Evolutionary conservation across 2,329 filamentous ascomycete genomes (phyloP).

Genomic region (Emergomyces orientalis): DNA sequence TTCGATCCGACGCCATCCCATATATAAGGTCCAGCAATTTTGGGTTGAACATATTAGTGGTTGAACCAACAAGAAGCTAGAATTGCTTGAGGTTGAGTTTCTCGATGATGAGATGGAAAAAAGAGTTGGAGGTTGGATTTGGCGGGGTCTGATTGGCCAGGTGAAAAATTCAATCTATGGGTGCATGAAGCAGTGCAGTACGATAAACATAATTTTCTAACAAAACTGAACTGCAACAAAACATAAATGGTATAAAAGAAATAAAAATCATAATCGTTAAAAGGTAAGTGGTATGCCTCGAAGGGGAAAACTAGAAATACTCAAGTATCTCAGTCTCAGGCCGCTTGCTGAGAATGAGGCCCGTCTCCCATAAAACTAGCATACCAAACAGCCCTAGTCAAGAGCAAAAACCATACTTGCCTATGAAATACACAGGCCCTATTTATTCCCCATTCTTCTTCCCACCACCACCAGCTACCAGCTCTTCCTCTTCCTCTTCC

Average conservation of each 20-base stretch:
- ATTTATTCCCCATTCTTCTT: background rate
- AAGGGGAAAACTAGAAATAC: background rate
- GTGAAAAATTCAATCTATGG: too few relatives aligned
- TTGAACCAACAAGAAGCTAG: background rate
- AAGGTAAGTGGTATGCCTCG: too few relatives aligned
- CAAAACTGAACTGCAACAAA: too few relatives aligned
- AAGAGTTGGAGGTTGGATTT: constrained; percentile 4
- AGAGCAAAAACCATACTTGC: background rate
- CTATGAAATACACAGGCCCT: background rate
- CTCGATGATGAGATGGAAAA: background rate
- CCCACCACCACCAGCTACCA: background rate
- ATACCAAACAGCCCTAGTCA: too few relatives aligned
- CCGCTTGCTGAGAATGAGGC: too few relatives aligned
- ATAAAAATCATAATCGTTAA: background rate
- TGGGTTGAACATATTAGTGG: background rate
- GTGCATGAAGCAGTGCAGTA: too few relatives aligned
- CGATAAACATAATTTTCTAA: too few relatives aligned
- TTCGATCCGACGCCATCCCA: background rate
- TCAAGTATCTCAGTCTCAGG: background rate
- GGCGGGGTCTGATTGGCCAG: background rate
- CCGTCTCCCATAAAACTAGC: too few relatives aligned
- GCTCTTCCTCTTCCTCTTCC: constrained; percentile 2
- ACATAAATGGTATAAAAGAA: background rate
- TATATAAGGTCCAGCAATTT: background rate
- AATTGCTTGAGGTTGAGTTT: background rate